A percentile compares a stretch with the other conserved stretches of the same genome.
phyloP scores from a whole-genome alignment of 2,329 filamentous ascomycete species.

The Fusarium dimerum region DNA sequence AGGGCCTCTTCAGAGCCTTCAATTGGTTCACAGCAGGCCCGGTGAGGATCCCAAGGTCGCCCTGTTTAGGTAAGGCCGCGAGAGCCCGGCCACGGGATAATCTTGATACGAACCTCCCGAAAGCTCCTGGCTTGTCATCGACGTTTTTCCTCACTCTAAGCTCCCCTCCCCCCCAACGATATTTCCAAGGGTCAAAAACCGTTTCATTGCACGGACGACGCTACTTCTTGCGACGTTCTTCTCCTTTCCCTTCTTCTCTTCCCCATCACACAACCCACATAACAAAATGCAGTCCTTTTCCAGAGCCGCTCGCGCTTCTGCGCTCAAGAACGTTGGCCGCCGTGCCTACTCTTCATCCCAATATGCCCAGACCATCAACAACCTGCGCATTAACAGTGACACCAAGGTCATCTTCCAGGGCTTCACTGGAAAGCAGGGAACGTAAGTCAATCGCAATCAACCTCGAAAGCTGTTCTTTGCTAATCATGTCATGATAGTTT shows the following conservation, averaged over 20 bases:
- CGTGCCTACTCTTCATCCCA: conserved; percentile 76
- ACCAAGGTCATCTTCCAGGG: conserved; percentile 97
- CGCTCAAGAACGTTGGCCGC: conserved; percentile 64
- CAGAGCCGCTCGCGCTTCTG: conserved; percentile 69
- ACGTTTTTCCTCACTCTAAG: conserved; percentile 26
- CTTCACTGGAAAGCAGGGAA: conserved; percentile 96
- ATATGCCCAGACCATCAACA: conserved; percentile 74
- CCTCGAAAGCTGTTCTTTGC: conserved; percentile 1
- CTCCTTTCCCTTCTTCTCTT: conserved; percentile 9
- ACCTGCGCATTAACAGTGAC: conserved; percentile 88
- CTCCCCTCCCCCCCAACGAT: conserved; percentile 17
- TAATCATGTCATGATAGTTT: conserved; percentile 61
- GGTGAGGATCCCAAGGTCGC: conserved; percentile 13
- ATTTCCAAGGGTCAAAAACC: conserved; percentile 3
- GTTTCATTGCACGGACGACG: conserved; percentile 18
- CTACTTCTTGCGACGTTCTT: conserved; percentile 11
- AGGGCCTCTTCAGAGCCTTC: conserved; percentile 12
- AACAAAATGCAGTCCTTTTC: conserved; percentile 81
- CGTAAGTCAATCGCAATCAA: conserved; percentile 55
- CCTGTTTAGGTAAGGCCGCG: conserved; percentile 27
- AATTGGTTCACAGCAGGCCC: conserved; percentile 6
- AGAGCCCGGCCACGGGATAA: conserved; percentile 31
- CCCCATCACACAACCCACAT: conserved; percentile 8
- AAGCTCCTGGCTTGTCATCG: conserved; percentile 27
- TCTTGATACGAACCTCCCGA: conserved; percentile 33